phyloP scores from a whole-genome alignment of 805 yeast genomes.

The Brettanomyces nanus region DNA sequence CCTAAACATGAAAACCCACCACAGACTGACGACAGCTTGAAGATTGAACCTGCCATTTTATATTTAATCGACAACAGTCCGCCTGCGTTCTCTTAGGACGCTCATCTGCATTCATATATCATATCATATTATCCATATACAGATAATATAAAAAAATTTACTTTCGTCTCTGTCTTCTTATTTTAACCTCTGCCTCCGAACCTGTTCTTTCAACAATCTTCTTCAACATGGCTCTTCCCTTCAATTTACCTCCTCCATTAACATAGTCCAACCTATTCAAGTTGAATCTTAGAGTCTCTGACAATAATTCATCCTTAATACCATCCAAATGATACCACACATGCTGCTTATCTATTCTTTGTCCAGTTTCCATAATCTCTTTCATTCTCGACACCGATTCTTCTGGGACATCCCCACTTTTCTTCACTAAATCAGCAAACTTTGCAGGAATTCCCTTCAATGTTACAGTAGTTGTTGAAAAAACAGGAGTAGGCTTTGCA shows the following conservation, averaged over 20 bases:
- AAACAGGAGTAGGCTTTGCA: slow-evolving; percentile 37
- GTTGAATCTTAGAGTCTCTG: slow-evolving; percentile 55
- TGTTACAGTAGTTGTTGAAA: slow-evolving; percentile 58
- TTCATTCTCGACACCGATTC: slow-evolving; percentile 57
- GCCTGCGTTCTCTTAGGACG: not conserved
- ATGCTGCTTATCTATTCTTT: slow-evolving; percentile 50
- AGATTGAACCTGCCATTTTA: not conserved
- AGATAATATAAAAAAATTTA: too few relatives aligned
- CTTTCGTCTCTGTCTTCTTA: slow-evolving; percentile 5
- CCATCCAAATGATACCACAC: slow-evolving; percentile 85
- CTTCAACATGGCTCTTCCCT: slow-evolving; percentile 26
- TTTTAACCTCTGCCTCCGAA: slow-evolving; percentile 8
- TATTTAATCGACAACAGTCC: not conserved
- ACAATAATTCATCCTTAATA: slow-evolving; percentile 54
- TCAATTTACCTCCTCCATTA: slow-evolving; percentile 27
- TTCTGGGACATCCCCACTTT: slow-evolving; percentile 53
- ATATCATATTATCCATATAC: too few relatives aligned
- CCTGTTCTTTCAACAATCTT: slow-evolving; percentile 21
- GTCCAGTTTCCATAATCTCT: slow-evolving; percentile 49
- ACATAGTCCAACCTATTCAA: slow-evolving; percentile 33
- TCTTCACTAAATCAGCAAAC: slow-evolving; percentile 53
- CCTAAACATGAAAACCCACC: not conserved
- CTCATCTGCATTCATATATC: not conserved
- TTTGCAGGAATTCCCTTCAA: slow-evolving; percentile 58
- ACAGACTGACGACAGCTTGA: not conserved